Evolutionary conservation across 352 stramenopile species (phyloP).

Genomic region (Globisporangium canariense): DNA sequence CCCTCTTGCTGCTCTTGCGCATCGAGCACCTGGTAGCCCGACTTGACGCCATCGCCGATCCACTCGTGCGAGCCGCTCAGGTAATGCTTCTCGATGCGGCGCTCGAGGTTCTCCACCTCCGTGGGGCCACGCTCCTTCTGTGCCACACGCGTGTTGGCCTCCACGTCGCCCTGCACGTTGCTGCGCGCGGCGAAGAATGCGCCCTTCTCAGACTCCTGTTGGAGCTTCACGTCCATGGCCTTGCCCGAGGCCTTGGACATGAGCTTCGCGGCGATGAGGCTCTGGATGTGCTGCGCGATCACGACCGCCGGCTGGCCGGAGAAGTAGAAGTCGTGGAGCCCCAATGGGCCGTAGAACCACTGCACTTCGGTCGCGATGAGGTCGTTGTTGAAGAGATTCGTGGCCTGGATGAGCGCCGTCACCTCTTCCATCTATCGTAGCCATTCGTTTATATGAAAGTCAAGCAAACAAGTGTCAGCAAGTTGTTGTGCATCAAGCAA

Average conservation of each 20-base stretch:
- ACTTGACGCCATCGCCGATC: slow-evolving; percentile 79
- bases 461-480: neutral
- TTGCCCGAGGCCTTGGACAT: slow-evolving; percentile 75
- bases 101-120: slow-evolving; percentile 72
- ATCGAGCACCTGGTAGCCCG: slow-evolving; percentile 75
- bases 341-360: slow-evolving; percentile 80
- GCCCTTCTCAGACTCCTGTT: slow-evolving; percentile 62
- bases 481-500: neutral
- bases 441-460: neutral
- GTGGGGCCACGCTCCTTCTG: slow-evolving; percentile 52
- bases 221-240: slow-evolving; percentile 76
- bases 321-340: slow-evolving; percentile 86
- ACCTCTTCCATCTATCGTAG: slow-evolving; percentile 58
- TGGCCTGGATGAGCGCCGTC: slow-evolving; percentile 44
- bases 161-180: slow-evolving; percentile 71
- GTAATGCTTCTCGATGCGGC: slow-evolving; percentile 77
- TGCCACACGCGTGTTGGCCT: slow-evolving; percentile 44
- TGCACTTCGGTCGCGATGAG: slow-evolving; percentile 67
- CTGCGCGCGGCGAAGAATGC: slow-evolving; percentile 82
- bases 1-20: slow-evolving; percentile 27
- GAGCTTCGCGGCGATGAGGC: slow-evolving; percentile 75
- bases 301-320: slow-evolving; percentile 49
- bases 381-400: slow-evolving; percentile 57
- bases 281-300: slow-evolving; percentile 81
- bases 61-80: slow-evolving; percentile 59